Conservation (phyloP, 2,329 filamentous ascomycete species). For the Gremmenia infestans region DNA sequence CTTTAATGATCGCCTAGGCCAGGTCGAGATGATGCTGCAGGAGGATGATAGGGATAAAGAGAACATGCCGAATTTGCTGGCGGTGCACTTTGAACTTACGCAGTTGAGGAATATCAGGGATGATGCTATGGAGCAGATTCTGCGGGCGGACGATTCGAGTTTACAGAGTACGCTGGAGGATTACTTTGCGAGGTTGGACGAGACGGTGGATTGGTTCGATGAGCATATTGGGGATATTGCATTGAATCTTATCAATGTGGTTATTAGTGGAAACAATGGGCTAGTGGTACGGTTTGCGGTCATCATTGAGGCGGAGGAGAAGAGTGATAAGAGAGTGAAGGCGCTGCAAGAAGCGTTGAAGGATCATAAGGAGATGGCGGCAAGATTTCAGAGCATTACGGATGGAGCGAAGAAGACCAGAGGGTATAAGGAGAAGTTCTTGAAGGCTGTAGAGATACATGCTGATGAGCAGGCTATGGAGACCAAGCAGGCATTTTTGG, state of each 20-base stretch:
- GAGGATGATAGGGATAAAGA: constrained; percentile 83
- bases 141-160: constrained; percentile 65
- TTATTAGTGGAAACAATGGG: constrained; percentile 80
- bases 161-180: constrained; percentile 81
- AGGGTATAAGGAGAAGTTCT: constrained; percentile 95
- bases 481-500: constrained; percentile 66
- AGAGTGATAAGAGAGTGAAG: constrained; percentile 86
- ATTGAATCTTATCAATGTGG: constrained; percentile 81
- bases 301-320: constrained; percentile 92
- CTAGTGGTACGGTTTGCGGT: constrained; percentile 88
- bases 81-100: constrained; percentile 87
- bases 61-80: constrained; percentile 86
- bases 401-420: constrained; percentile 86
- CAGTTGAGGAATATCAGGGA: constrained; percentile 90
- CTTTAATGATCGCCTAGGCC: constrained; percentile 72
- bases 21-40: constrained; percentile 71
- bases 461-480: constrained; percentile 57
- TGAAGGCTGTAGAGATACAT: constrained; percentile 62
- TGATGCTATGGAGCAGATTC: constrained; percentile 95
- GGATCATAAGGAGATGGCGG: constrained; percentile 91
- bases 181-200: constrained; percentile 82
- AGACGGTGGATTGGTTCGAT: constrained; percentile 90
- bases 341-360: constrained; percentile 91
- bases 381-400: constrained; percentile 90
- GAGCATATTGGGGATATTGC: constrained; percentile 87